A percentile compares a stretch with the other conserved stretches of the same genome.
Conservation (phyloP, 2,329 filamentous ascomycete genomes). For the Clarireedia hainanense region DNA sequence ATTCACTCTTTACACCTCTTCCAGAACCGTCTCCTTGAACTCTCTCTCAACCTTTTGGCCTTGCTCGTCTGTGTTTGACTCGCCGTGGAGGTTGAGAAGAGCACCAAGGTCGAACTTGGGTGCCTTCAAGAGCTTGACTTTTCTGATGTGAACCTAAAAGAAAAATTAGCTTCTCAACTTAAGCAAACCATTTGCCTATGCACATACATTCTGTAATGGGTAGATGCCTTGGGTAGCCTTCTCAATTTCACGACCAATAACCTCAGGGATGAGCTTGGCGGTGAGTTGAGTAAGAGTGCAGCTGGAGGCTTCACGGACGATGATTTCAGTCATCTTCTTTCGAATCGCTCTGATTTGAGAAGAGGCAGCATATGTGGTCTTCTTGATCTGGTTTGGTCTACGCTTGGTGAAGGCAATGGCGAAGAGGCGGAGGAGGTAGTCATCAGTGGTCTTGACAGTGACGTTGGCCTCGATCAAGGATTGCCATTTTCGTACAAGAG, state of each 20-base stretch:
- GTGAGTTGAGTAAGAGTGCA: slow-evolving; percentile 95
- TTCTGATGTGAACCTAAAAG: slow-evolving; percentile 91
- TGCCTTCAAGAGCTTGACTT: slow-evolving; percentile 98
- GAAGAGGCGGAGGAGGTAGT: slow-evolving; percentile 98
- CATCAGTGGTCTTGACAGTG: slow-evolving; percentile 99
- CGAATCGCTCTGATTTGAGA: slow-evolving; percentile 97
- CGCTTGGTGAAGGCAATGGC: slow-evolving; percentile 99
- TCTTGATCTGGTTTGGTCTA: slow-evolving; percentile 99
- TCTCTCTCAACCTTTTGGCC: slow-evolving; percentile 98
- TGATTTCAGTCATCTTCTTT: slow-evolving; percentile 99
- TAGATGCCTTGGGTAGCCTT: slow-evolving; percentile 99
- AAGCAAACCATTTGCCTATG: neutral
- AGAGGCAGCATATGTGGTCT: slow-evolving; percentile 96
- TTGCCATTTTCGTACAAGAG: slow-evolving; percentile 99
- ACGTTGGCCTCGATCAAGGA: slow-evolving; percentile 98
- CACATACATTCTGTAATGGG: slow-evolving; percentile 91
- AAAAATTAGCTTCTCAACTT: slow-evolving; percentile 30
- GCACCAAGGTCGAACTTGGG: slow-evolving; percentile 99
- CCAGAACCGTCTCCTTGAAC: slow-evolving; percentile 97
- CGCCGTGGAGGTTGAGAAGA: slow-evolving; percentile 93
- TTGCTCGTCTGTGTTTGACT: slow-evolving; percentile 91
- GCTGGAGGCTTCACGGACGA: slow-evolving; percentile 87
- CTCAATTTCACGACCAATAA: slow-evolving; percentile 99
- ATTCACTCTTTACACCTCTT: slow-evolving; percentile 67
- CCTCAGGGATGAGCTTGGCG: slow-evolving; percentile 98